Evolutionary conservation across 495 filamentous ascomycete genomes (phyloP), one percentile per base, ranked within the genome.

Genomic region (Cryomyces minteri): DNA sequence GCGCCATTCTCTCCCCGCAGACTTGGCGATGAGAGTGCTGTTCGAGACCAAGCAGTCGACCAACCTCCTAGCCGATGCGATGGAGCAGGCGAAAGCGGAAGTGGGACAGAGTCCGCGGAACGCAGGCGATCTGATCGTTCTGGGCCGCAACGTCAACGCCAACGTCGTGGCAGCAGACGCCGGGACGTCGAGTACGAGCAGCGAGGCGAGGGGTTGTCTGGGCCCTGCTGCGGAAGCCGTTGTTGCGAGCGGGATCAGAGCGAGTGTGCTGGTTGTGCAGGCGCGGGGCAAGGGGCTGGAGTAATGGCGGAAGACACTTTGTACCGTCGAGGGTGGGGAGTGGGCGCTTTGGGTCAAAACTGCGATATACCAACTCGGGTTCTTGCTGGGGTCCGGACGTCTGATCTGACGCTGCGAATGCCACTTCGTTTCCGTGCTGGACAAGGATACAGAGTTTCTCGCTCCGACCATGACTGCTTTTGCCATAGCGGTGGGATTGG

Each of bases 231-330:
- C 77, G 7, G 75, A 84, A 41, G 65, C 68, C 39, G 58, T 88
- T 30, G 67, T 81, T 4, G 72, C 67, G 43, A 65, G 61, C 34
- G 71, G 72, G 30, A 59, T 84, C 8, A 75, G 68, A 51, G 79
- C 80, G 0, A 88, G 82, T 58, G 62, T 93, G n/a, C 61, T 93
- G 44, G 73, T 92, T 44, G 67, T 94, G 29, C 79, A 87, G 55
- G 83, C 82, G 34, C 8, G 34, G 34, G 34, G 34, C 8, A 37
- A 37, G 34, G 34, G 34, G 9, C 8, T 12, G 34, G 34, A 37
- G 12, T 37, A 12, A 37, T 37, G 2, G 18, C 18, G 18, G 18
- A 25, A 25, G 18, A 25, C 18, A 25, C 1, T 2, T 2, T 25
- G 18, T 25, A 25, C 18, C 2, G 18, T 25, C 18, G 18, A 25